Conservation (phyloP, 257 asterid species). For the Striga asiatica region DNA sequence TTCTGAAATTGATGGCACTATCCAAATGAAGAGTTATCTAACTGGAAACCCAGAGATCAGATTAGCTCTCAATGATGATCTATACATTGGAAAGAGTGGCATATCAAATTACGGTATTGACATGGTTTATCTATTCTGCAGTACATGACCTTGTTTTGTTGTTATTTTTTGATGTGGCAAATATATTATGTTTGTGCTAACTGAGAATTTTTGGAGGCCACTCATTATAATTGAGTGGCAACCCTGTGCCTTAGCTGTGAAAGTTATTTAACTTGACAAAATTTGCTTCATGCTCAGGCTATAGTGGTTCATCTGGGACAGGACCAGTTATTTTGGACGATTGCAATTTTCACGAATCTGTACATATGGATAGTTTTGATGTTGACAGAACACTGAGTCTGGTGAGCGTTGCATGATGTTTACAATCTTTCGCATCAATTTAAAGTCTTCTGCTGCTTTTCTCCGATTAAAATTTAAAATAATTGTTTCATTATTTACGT, state of each 20-base stretch:
- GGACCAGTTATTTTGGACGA: slow-evolving; percentile 92
- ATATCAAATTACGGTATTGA: slow-evolving; percentile 57
- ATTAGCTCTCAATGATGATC: slow-evolving; percentile 92
- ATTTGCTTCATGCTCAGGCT: slow-evolving; percentile 35
- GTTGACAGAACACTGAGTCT: slow-evolving; percentile 82
- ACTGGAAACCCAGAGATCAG: slow-evolving; percentile 96
- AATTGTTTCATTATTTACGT: slow-evolving; percentile 10
- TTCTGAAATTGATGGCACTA: slow-evolving; percentile 98
- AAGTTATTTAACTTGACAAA: slow-evolving; percentile 5
- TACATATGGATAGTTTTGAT: slow-evolving; percentile 89
- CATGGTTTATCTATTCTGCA: slow-evolving; percentile 17
- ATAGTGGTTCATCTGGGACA: slow-evolving; percentile 79
- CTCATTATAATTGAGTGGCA: background rate
- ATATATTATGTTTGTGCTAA: slow-evolving; percentile 1
- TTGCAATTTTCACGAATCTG: slow-evolving; percentile 99
- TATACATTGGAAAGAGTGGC: slow-evolving; percentile 72
- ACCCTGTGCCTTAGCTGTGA: slow-evolving; percentile 13
- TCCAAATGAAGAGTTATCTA: slow-evolving; percentile 99
- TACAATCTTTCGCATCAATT: slow-evolving; percentile 12
- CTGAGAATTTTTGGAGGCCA: background rate
- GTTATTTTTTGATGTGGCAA: background rate
- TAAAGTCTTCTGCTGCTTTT: slow-evolving; percentile 10
- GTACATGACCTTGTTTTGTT: background rate
- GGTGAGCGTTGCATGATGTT: slow-evolving; percentile 37
- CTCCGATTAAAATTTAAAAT: slow-evolving; percentile 5